Conservation (phyloP, 2,329 filamentous ascomycete genomes). For the Sphaerulina musiva region DNA sequence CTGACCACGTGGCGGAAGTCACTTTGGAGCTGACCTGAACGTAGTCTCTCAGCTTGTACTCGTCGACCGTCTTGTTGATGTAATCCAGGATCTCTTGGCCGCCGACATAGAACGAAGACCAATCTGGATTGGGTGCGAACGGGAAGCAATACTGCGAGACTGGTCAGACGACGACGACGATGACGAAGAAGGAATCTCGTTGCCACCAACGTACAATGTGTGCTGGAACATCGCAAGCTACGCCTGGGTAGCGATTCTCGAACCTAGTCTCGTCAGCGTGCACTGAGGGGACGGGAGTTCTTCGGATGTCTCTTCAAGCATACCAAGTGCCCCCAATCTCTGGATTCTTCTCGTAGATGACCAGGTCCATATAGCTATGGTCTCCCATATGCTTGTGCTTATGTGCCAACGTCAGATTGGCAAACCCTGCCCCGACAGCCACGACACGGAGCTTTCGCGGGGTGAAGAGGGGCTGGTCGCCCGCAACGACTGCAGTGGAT, state of each 20-base stretch:
- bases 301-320: no score
- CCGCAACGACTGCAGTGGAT: background rate
- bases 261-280: no score
- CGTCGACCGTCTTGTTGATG: conserved; percentile 12
- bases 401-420: conserved; percentile 9
- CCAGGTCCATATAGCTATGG: conserved; percentile 8
- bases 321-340: conserved; percentile 18
- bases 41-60: conserved; percentile 28
- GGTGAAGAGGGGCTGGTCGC: conserved; percentile 12
- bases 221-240: conserved; percentile 17
- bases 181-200: background rate
- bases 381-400: conserved; percentile 11
- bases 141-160: conserved; percentile 25
- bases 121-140: conserved; percentile 27
- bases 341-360: conserved; percentile 15
- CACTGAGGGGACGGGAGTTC: no score
- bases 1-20: conserved; percentile 44
- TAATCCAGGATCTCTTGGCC: conserved; percentile 33
- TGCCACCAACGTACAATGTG: conserved; percentile 10
- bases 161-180: background rate
- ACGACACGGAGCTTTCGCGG: conserved; percentile 13
- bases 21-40: conserved; percentile 48
- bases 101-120: conserved; percentile 11
- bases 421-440: conserved; percentile 13
- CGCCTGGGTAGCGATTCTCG: conserved; percentile 17